Evolutionary conservation across 768 basidiomycete genomes (phyloP).

Genomic region (Lactarius evosmus): DNA sequence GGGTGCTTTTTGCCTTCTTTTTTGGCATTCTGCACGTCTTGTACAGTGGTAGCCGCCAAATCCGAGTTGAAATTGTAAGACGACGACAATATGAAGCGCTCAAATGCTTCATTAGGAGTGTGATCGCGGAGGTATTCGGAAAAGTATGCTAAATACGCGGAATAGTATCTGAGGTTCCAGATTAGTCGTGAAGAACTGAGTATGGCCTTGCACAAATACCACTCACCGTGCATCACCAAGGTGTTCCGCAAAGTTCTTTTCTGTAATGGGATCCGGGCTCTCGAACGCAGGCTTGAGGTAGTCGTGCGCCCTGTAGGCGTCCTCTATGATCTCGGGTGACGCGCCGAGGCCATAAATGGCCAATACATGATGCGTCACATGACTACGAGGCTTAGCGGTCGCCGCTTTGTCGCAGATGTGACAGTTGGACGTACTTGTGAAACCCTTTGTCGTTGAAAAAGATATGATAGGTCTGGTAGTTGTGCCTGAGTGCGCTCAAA

Average conservation of each 20-base stretch:
- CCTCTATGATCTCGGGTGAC: slow-evolving; percentile 39
- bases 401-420: not conserved
- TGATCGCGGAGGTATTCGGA: slow-evolving; percentile 40
- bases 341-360: slow-evolving; percentile 64
- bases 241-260: slow-evolving; percentile 50
- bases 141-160: slow-evolving; percentile 59
- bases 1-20: slow-evolving; percentile 38
- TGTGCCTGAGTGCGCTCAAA: slow-evolving; percentile 40
- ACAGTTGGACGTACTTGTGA: slow-evolving; percentile 33
- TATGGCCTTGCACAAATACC: not conserved
- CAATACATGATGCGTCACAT: slow-evolving; percentile 54
- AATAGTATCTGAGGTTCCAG: slow-evolving; percentile 48
- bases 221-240: slow-evolving; percentile 55
- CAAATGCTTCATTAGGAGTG: slow-evolving; percentile 46
- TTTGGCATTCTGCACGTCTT: slow-evolving; percentile 20
- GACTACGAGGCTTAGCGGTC: slow-evolving; percentile 36
- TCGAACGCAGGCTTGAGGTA: slow-evolving; percentile 40
- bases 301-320: slow-evolving; percentile 43
- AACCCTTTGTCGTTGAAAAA: slow-evolving; percentile 47
- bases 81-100: slow-evolving; percentile 58
- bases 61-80: slow-evolving; percentile 44
- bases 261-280: slow-evolving; percentile 46
- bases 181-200: not conserved
- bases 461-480: slow-evolving; percentile 51
- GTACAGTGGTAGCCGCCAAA: slow-evolving; percentile 26